Conservation (phyloP, 2,329 filamentous ascomycete genomes). For the Lasiodiplodia theobromae region DNA sequence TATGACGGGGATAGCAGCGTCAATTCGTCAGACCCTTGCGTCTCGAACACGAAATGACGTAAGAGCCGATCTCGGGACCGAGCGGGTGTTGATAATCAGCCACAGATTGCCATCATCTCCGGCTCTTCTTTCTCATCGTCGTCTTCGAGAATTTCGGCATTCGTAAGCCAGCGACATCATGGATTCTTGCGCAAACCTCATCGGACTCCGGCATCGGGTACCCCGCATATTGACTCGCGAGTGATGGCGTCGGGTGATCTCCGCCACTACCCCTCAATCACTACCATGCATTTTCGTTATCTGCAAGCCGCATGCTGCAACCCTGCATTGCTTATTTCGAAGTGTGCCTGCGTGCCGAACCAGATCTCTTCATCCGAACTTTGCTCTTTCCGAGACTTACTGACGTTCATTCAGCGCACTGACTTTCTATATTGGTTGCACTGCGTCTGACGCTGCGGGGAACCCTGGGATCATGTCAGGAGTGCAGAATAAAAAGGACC, state of each 20-base stretch:
- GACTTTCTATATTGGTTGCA: background rate
- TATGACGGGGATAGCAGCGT: background rate
- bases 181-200: background rate
- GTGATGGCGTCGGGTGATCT: too few species aligned
- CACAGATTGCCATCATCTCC: background rate
- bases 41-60: constrained; percentile 28
- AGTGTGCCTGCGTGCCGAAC: background rate
- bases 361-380: background rate
- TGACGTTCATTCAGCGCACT: background rate
- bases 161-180: constrained; percentile 1
- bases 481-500: background rate
- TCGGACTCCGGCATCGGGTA: background rate
- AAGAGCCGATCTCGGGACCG: constrained; percentile 24
- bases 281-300: background rate
- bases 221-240: too few species aligned
- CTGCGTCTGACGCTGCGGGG: background rate
- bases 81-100: constrained; percentile 11
- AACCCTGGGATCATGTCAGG: background rate
- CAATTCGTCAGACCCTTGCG: constrained; percentile 11
- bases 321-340: too few species aligned
- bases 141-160: background rate
- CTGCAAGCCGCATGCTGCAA: background rate
- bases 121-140: background rate
- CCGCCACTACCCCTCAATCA: too few species aligned
- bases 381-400: background rate